Percentiles rank a stretch among this genome's conserved stretches.
Evolutionary conservation across 768 basidiomycete species (phyloP).

Genomic region (Naganishia randhawae): DNA sequence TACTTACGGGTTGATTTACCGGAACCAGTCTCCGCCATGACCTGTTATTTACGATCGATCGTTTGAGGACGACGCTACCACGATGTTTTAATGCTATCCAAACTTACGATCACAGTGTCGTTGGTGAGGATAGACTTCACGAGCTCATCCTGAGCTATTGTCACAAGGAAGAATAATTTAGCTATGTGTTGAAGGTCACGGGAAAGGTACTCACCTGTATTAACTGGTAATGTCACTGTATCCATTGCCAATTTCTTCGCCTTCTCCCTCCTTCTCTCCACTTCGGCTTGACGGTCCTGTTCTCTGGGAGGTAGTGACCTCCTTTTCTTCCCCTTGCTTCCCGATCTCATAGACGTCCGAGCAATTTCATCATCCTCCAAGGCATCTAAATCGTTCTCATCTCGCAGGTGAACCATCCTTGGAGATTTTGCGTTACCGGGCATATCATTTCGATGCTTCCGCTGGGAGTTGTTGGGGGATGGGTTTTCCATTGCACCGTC

Average conservation of each 20-base stretch:
- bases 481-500: not conserved
- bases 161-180: not conserved
- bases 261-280: slow-evolving; percentile 8
- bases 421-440: not conserved
- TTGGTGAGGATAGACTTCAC: slow-evolving; percentile 42
- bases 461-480: not conserved
- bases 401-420: slow-evolving; percentile 3
- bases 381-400: slow-evolving; percentile 11
- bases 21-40: slow-evolving; percentile 49
- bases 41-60: slow-evolving; percentile 28
- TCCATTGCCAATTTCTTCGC: slow-evolving; percentile 39
- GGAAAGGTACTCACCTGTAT: slow-evolving; percentile 39
- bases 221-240: slow-evolving; percentile 43
- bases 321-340: slow-evolving; percentile 5
- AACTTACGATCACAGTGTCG: slow-evolving; percentile 47
- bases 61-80: not conserved
- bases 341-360: not conserved
- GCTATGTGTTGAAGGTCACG: not conserved
- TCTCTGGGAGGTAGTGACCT: not conserved
- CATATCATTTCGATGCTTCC: not conserved
- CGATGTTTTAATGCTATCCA: not conserved
- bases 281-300: not conserved
- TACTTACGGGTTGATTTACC: slow-evolving; percentile 46
- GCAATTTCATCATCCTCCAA: slow-evolving; percentile 11
- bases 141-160: slow-evolving; percentile 38